A percentile compares a stretch with the other conserved stretches of the same genome.
These are phyloP conservation scores for Akanthomyces lecanii DNA, from an alignment of 2,329 filamentous ascomycete species.

Conservation along the genomic window DNA sequence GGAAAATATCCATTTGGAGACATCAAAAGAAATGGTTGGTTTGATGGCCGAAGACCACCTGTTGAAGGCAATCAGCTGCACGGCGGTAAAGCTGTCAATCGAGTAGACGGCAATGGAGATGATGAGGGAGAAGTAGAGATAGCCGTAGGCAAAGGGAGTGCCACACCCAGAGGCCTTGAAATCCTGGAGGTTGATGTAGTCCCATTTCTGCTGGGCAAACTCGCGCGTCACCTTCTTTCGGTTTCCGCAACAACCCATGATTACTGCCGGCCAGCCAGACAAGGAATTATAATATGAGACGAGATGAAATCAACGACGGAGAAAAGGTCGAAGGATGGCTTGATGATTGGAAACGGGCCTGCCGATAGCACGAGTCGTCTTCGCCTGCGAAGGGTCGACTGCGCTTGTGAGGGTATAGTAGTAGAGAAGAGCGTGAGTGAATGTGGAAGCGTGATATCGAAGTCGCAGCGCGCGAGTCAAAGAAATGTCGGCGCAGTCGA, in stretches of 20 bases:
- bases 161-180: conserved; percentile 81
- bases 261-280: conserved; percentile 17
- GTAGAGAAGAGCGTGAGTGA: neutral
- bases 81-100: conserved; percentile 87
- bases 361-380: conserved; percentile 39
- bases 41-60: conserved; percentile 82
- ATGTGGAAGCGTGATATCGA: neutral
- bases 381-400: conserved; percentile 16
- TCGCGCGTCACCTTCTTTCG: conserved; percentile 60
- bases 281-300: neutral
- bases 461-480: neutral
- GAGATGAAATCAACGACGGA: neutral
- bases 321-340: conserved; percentile 13
- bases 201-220: conserved; percentile 86
- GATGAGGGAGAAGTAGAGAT: conserved; percentile 75
- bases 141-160: conserved; percentile 73
- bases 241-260: conserved; percentile 62
- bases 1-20: conserved; percentile 94
- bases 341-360: conserved; percentile 29
- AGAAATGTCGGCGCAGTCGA: conserved; percentile 19
- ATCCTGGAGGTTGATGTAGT: conserved; percentile 73
- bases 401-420: neutral
- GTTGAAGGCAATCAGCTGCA: conserved; percentile 86
- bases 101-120: conserved; percentile 80
- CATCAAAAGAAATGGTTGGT: conserved; percentile 68